These are phyloP conservation scores for Candida albicans DNA, from an alignment of 1,139 yeast genomes.

Conservation along the genomic window DNA sequence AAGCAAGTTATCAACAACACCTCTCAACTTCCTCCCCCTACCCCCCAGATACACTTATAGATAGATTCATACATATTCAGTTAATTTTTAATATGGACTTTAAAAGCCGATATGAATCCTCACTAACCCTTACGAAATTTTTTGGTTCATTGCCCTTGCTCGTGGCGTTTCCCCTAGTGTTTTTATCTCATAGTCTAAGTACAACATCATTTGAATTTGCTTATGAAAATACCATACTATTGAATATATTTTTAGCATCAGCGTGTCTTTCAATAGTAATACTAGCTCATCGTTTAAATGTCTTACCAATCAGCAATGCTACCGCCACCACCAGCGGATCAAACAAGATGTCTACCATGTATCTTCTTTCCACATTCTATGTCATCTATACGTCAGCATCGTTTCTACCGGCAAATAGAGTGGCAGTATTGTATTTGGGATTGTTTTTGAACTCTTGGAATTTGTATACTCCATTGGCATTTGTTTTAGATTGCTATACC, in stretches of 20 bases:
- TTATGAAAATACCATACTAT: constrained; percentile 3
- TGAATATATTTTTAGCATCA: constrained; percentile 10
- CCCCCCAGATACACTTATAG: not conserved
- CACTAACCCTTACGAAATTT: constrained; percentile 1
- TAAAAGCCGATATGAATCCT: constrained; percentile 3
- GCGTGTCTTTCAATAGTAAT: constrained; percentile 5
- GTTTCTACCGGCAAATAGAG: constrained; percentile 23
- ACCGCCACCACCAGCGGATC: not conserved
- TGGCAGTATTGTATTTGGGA: constrained; percentile 25
- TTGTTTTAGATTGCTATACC: constrained; percentile 22
- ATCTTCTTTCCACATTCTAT: constrained; percentile 4
- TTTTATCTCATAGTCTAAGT: constrained; percentile 21
- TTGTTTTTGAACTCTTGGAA: constrained; percentile 29
- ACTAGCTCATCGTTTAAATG: constrained; percentile 6
- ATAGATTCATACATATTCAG: not conserved
- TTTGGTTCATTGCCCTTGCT: constrained; percentile 30
- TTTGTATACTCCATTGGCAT: constrained; percentile 26
- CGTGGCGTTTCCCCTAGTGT: constrained; percentile 27
- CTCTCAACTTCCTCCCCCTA: not conserved
- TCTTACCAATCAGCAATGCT: constrained; percentile 4
- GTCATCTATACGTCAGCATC: constrained; percentile 18
- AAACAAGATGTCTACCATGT: constrained; percentile 4
- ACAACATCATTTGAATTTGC: constrained; percentile 2
- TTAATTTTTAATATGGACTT: not conserved
- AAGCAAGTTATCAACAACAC: too few relatives aligned